Conservation (phyloP, 495 filamentous ascomycete genomes). For the Staphylotrichum longicolle region DNA sequence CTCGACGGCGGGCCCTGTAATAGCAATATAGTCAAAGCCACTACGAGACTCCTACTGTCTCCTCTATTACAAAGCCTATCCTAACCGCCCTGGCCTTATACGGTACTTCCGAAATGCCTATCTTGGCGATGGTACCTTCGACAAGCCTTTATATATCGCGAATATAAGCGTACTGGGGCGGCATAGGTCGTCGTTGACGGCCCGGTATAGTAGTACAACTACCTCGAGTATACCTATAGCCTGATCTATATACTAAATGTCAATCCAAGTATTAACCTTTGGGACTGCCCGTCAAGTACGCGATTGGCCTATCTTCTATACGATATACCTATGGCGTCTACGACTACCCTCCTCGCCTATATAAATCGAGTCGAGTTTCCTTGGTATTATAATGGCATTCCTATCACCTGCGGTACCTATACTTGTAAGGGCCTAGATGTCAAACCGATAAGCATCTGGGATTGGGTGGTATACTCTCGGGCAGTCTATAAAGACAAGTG, state of each 20-base stretch:
- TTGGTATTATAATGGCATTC: constrained; percentile 15
- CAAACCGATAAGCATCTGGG: constrained; percentile 17
- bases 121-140: constrained; percentile 16
- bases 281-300: too few relatives aligned
- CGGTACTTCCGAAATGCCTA: constrained; percentile 15
- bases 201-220: constrained; percentile 14
- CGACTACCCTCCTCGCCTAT: constrained; percentile 15
- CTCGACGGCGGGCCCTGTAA: constrained; percentile 1
- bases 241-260: constrained; percentile 17
- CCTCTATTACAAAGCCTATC: constrained; percentile 13
- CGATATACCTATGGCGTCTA: constrained; percentile 16
- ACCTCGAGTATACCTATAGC: constrained; percentile 18
- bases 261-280: constrained; percentile 15
- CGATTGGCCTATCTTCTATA: constrained; percentile 13
- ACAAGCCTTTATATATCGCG: constrained; percentile 14
- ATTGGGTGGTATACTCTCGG: constrained; percentile 17
- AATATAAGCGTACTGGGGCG: constrained; percentile 14
- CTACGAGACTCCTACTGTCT: constrained; percentile 16
- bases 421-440: constrained; percentile 16
- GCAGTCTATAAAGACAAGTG: constrained; percentile 13
- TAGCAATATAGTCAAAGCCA: constrained; percentile 6
- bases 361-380: constrained; percentile 18
- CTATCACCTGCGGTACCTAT: constrained; percentile 11
- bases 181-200: constrained; percentile 17
- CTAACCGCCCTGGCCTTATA: constrained; percentile 13